These are phyloP conservation scores for slime mould (Dictyostelium discoideum) DNA, from an alignment of 78 protist species.

Conservation along the genomic window DNA sequence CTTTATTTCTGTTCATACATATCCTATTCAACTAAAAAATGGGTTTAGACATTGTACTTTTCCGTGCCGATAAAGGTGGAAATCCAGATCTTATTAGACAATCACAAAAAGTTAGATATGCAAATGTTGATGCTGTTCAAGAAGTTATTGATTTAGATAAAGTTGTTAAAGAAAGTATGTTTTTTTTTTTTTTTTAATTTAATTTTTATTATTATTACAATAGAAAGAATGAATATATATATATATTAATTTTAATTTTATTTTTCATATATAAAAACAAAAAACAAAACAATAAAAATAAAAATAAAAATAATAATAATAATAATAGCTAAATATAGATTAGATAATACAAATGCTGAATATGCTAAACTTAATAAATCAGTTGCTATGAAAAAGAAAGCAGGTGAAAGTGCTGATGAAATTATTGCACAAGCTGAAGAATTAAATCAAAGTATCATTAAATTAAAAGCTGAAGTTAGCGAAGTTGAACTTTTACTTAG, in stretches of 20 bases:
- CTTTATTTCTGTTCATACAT: neutral
- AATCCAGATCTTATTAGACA: conserved; percentile 94
- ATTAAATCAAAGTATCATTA: conserved; percentile 42
- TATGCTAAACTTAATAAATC: conserved; percentile 41
- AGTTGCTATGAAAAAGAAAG: conserved; percentile 74
- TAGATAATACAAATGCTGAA: conserved; percentile 43
- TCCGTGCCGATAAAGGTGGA: conserved; percentile 94
- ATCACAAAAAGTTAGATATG: conserved; percentile 93
- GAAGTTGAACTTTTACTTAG: conserved; percentile 12
- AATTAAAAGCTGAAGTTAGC: conserved; percentile 22
- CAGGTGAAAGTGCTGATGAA: conserved; percentile 42
- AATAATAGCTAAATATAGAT: conserved; percentile 36
- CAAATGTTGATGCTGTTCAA: conserved; percentile 87
- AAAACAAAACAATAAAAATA: too few species aligned
- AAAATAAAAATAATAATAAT: neutral
- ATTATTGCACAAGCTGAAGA: conserved; percentile 29
- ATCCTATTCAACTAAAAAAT: conserved; percentile 24
- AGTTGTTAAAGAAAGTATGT: conserved; percentile 21
- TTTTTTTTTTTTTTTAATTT: too few species aligned
- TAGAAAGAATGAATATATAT: too few species aligned
- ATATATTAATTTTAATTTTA: too few species aligned
- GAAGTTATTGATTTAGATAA: conserved; percentile 86
- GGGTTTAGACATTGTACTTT: conserved; percentile 93
- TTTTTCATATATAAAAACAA: too few species aligned
- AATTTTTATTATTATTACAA: too few species aligned